Conservation (phyloP, 2,329 filamentous ascomycete species). For the Diplocarpon rosae region DNA sequence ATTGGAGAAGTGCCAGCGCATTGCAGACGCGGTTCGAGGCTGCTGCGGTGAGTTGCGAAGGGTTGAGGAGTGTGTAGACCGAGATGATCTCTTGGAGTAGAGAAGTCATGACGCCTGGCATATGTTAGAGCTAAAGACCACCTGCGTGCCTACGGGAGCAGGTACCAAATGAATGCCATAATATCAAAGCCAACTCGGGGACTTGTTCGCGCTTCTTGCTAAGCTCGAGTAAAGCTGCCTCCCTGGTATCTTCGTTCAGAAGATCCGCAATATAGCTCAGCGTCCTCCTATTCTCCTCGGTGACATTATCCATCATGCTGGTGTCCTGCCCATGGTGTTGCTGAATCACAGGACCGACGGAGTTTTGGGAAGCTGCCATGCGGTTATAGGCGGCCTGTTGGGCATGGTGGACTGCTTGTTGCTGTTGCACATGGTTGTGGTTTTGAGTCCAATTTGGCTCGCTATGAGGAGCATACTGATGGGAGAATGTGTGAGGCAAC, state of each 20-base stretch:
- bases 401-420: conserved; percentile 25
- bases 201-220: conserved; percentile 99
- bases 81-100: conserved; percentile 97
- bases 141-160: conserved; percentile 16
- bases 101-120: conserved; percentile 88
- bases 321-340: conserved; percentile 42
- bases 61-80: conserved; percentile 92
- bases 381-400: conserved; percentile 49
- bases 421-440: conserved; percentile 34
- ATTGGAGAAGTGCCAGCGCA: conserved; percentile 87
- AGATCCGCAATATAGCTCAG: conserved; percentile 87
- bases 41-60: conserved; percentile 92
- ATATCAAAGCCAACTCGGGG: conserved; percentile 84
- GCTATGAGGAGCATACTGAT: conserved; percentile 50
- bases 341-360: conserved; percentile 27
- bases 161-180: conserved; percentile 97
- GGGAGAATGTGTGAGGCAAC: conserved; percentile 57
- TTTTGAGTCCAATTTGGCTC: conserved; percentile 56
- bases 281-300: conserved; percentile 87
- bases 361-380: conserved; percentile 55
- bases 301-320: conserved; percentile 55
- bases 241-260: conserved; percentile 74
- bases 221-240: conserved; percentile 84
- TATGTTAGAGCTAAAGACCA: conserved; percentile 13
- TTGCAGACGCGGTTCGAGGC: conserved; percentile 97